Base-by-base conservation (phyloP, 2,329 filamentous ascomycete species). In the Lecanosticta acicola region DNA sequence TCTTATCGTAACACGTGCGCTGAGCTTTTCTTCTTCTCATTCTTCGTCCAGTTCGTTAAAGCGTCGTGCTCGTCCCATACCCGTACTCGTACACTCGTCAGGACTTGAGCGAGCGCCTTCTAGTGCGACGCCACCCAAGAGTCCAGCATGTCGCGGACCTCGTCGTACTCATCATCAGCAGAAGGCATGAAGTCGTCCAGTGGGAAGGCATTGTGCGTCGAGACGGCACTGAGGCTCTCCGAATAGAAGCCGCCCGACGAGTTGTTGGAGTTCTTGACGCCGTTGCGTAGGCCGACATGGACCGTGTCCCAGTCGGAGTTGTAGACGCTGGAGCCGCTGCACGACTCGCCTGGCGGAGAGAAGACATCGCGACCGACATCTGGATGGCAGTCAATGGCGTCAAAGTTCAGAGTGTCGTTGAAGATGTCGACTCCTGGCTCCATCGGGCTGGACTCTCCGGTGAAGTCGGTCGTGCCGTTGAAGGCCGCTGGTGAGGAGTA, bases 221-320 rank as follows among this genome's bases (percentile, higher is more conserved):
- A 16, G 9, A 29, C 19, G 1, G 20, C 20, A 96, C 90, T 49
- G 96, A 71, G 0, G 87, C 91, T 0, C 90, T 97, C 46, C 90
- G 81, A 19, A 94, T 81, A 91, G 89, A 97, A 63, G 88, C 96
- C 47, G 89, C 91, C 43, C 88, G 84, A 67, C 14, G 45, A 29
- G 39, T 46, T 46, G 14, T 39, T 34, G 20, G 34, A 32, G n/a
- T 45, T 41, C 41, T 56, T 56, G 42, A 54, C 47, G n/a, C 24
- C 46, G 50, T 43, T 41, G 45, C 45, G 14, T 7, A 11, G 24
- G 14, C 39, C 42, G 24, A 54, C 47, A 32, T 56, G 49, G 16
- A 54, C 49, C 11, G 54, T 49, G 37, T 56, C 54, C 47, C 53
- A 56, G 43, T 56, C 54, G 19, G 54, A 59, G 32, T 58, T 58